A percentile compares a stretch with the other conserved stretches of the same genome.
Evolutionary conservation across 2,329 filamentous ascomycete species (phyloP).

Genomic region (Phialophora verrucosa): DNA sequence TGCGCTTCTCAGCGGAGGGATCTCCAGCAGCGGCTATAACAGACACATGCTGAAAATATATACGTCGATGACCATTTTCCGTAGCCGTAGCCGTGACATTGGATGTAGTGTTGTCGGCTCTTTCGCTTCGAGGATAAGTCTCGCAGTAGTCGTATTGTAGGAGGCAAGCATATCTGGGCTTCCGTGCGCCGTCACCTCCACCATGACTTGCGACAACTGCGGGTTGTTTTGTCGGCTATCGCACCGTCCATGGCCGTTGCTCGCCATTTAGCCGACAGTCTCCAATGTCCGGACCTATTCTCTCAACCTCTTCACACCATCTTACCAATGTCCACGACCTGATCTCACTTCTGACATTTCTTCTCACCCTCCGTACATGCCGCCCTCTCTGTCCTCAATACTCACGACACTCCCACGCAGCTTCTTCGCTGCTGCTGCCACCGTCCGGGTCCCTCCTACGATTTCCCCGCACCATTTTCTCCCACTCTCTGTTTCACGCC

Average conservation of each 20-base stretch:
- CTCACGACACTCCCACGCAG: slow-evolving; percentile 12
- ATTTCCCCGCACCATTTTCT: slow-evolving; percentile 19
- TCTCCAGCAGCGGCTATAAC: neutral
- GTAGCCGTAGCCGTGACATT: slow-evolving; percentile 9
- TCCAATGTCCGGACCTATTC: slow-evolving; percentile 3
- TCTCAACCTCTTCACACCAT: slow-evolving; percentile 1
- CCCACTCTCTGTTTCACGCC: neutral
- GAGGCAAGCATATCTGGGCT: slow-evolving; percentile 1
- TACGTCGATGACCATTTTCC: slow-evolving; percentile 12
- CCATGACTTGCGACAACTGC: neutral
- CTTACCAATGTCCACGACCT: neutral
- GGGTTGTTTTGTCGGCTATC: neutral
- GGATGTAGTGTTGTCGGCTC: slow-evolving; percentile 14
- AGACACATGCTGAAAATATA: neutral
- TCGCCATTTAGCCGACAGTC: slow-evolving; percentile 10
- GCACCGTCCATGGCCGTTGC: slow-evolving; percentile 8
- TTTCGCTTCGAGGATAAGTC: neutral
- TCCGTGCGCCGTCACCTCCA: too few species aligned
- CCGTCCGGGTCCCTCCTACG: neutral
- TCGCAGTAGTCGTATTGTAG: slow-evolving; percentile 1
- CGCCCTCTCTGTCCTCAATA: neutral
- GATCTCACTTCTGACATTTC: neutral
- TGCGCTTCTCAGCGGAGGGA: neutral
- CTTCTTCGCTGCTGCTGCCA: slow-evolving; percentile 5
- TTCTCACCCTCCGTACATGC: slow-evolving; percentile 14